phyloP scores from a whole-genome alignment of 1,284 basidiomycete genomes.

The Kwoniella shivajii region DNA sequence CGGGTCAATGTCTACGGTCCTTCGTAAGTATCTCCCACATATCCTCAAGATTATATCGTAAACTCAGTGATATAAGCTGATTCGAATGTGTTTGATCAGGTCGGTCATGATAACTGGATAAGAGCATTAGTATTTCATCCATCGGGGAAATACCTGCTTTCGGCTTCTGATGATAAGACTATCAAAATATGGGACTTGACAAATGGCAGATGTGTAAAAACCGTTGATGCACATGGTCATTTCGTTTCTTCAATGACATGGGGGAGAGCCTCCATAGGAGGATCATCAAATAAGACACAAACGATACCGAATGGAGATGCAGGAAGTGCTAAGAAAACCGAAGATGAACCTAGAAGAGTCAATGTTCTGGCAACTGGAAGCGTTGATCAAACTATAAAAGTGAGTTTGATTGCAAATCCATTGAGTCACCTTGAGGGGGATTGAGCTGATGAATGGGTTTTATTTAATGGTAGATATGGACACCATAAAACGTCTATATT shows the following conservation, averaged over 20 bases:
- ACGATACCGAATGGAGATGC: constrained; percentile 36
- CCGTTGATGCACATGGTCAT: constrained; percentile 80
- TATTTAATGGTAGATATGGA: constrained; percentile 24
- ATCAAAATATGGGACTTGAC: constrained; percentile 84
- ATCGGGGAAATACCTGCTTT: constrained; percentile 79
- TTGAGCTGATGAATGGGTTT: constrained; percentile 4
- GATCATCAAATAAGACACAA: constrained; percentile 57
- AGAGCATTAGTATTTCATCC: constrained; percentile 81
- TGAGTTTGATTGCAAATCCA: constrained; percentile 26
- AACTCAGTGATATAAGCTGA: neutral
- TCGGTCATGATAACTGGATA: constrained; percentile 83
- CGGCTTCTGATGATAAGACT: constrained; percentile 87
- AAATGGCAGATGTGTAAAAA: constrained; percentile 75
- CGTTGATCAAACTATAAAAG: constrained; percentile 67
- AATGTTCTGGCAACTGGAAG: constrained; percentile 81
- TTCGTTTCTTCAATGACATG: constrained; percentile 81
- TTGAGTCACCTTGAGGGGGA: neutral
- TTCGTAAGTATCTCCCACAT: constrained; percentile 56
- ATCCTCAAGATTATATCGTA: neutral
- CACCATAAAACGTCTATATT: constrained; percentile 20
- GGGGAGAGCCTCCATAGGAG: constrained; percentile 64
- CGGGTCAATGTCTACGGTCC: constrained; percentile 71
- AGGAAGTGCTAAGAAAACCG: constrained; percentile 28
- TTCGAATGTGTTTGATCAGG: constrained; percentile 50
- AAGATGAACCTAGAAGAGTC: constrained; percentile 62